Percentiles rank a stretch among this genome's conserved stretches.
phyloP scores from a whole-genome alignment of 202 grass and related monocot species.

The Setaria viridis region DNA sequence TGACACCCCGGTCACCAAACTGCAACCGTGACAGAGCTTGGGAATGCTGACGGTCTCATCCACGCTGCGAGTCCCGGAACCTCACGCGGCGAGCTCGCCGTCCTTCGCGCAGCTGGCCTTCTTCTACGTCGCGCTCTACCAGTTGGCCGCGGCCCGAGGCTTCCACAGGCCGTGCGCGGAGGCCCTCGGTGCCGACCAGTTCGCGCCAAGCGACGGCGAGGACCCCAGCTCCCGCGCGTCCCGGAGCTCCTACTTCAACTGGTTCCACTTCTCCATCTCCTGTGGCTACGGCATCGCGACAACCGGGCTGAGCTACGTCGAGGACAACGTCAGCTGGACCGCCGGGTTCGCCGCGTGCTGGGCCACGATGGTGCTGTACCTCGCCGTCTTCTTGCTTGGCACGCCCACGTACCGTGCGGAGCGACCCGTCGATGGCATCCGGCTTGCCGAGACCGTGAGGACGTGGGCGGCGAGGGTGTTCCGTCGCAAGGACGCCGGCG shows the following conservation, averaged over 20 bases:
- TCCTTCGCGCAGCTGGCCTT: neutral
- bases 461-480: neutral
- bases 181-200: slow-evolving; percentile 73
- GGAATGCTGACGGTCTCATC: slow-evolving; percentile 55
- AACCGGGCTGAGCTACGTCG: slow-evolving; percentile 59
- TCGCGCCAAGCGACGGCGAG: slow-evolving; percentile 31
- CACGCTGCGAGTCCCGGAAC: slow-evolving; percentile 8
- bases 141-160: slow-evolving; percentile 49
- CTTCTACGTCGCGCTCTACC: slow-evolving; percentile 54
- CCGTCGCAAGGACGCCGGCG: neutral
- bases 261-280: slow-evolving; percentile 64
- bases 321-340: slow-evolving; percentile 72
- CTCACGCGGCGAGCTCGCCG: neutral
- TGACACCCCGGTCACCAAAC: neutral
- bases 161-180: slow-evolving; percentile 51
- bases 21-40: slow-evolving; percentile 43
- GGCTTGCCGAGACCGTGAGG: neutral
- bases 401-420: slow-evolving; percentile 46
- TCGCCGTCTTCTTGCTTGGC: slow-evolving; percentile 62
- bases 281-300: slow-evolving; percentile 50
- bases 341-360: slow-evolving; percentile 57
- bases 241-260: slow-evolving; percentile 80
- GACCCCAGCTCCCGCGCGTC: slow-evolving; percentile 15
- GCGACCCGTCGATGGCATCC: neutral
- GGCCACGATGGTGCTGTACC: slow-evolving; percentile 44